A percentile compares a stretch with the other conserved stretches of the same genome.
phyloP scores from a whole-genome alignment of 2,329 filamentous ascomycete species.

The Westerdykella ornata region DNA sequence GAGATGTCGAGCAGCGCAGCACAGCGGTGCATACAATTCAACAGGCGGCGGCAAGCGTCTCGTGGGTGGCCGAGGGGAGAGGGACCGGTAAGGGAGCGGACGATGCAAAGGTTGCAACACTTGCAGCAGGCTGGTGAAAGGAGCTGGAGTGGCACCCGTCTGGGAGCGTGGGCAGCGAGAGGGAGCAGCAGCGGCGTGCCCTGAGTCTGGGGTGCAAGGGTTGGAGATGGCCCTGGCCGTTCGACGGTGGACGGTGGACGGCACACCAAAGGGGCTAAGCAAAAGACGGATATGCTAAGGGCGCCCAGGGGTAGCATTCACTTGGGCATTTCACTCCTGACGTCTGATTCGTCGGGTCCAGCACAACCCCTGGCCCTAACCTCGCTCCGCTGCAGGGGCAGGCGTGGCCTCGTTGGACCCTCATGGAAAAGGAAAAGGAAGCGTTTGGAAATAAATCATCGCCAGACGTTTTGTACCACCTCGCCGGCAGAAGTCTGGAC shows the following conservation, averaged over 20 bases:
- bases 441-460: neutral
- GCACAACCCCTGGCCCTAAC: too few relatives aligned
- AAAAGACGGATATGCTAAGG: too few relatives aligned
- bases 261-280: too few relatives aligned
- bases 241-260: too few relatives aligned
- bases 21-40: conserved; percentile 25
- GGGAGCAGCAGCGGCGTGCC: neutral
- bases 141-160: neutral
- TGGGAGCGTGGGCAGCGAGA: conserved; percentile 1
- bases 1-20: conserved; percentile 33
- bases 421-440: neutral
- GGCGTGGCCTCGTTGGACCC: too few relatives aligned
- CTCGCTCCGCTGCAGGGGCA: too few relatives aligned
- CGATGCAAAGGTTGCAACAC: conserved; percentile 3
- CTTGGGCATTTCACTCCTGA: too few relatives aligned
- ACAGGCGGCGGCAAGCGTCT: conserved; percentile 10
- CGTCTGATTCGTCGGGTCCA: too few relatives aligned
- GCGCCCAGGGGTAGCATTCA: too few relatives aligned
- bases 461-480: neutral
- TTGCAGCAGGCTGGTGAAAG: conserved; percentile 10
- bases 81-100: conserved; percentile 20
- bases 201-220: neutral
- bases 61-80: conserved; percentile 19
- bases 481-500: neutral
- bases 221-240: too few relatives aligned